Percentiles rank a stretch among this genome's conserved stretches.
phyloP scores from a whole-genome alignment of 1,284 basidiomycete species.

The Schizophyllum commune region DNA sequence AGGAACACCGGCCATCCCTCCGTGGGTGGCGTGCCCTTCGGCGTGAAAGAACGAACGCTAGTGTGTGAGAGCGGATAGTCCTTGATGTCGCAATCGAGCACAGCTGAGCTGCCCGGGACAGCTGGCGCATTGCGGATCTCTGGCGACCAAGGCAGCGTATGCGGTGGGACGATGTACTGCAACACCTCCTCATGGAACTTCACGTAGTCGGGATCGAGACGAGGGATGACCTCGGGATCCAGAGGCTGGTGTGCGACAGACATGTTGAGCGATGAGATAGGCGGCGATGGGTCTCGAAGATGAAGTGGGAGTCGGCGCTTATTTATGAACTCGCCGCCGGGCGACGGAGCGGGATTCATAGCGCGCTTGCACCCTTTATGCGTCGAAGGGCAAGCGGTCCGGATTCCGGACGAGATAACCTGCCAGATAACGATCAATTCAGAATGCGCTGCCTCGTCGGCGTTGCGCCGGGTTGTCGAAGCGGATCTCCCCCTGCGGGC shows the following conservation, averaged over 20 bases:
- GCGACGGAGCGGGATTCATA: not conserved
- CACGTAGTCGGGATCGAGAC: conserved; percentile 56
- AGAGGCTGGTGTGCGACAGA: conserved; percentile 35
- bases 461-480: not conserved
- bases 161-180: conserved; percentile 35
- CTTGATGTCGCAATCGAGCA: conserved; percentile 45
- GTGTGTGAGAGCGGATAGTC: conserved; percentile 42
- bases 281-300: not conserved
- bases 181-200: conserved; percentile 50
- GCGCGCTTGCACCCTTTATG: not conserved
- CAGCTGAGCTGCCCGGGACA: conserved; percentile 47
- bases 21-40: conserved; percentile 37
- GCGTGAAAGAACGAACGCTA: conserved; percentile 49
- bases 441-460: not conserved
- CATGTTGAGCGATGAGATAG: conserved; percentile 4
- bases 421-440: not conserved
- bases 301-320: not conserved
- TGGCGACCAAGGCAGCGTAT: conserved; percentile 54
- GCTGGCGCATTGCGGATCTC: conserved; percentile 43
- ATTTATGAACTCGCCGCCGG: not conserved
- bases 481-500: not conserved
- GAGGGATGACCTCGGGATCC: conserved; percentile 46
- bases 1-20: conserved; percentile 57
- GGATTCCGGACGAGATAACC: not conserved
- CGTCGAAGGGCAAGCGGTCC: not conserved